Conservation (phyloP, 495 filamentous ascomycete genomes). For the Talaromyces stipitatus region DNA sequence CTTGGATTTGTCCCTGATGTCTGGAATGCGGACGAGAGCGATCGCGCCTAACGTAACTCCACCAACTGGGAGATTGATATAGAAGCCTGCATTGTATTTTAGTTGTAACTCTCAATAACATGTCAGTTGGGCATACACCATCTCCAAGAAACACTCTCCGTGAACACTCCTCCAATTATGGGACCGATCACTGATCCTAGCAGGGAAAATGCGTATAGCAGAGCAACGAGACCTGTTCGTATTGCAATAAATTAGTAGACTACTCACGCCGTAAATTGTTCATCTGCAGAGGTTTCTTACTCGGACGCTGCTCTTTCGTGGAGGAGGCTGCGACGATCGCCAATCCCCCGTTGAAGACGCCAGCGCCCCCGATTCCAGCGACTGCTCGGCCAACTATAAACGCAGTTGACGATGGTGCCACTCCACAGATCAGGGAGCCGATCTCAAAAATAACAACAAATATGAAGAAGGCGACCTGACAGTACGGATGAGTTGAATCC, state of each 20-base stretch:
- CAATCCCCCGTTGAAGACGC: conserved; percentile 19
- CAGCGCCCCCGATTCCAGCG: conserved; percentile 57
- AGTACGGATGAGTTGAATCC: not conserved
- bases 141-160: conserved; percentile 33
- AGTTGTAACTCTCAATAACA: not conserved
- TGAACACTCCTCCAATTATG: conserved; percentile 45
- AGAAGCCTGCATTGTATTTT: conserved; percentile 27
- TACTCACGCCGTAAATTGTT: not conserved
- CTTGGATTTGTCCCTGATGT: conserved; percentile 24
- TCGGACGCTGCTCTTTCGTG: not conserved
- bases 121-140: conserved; percentile 24
- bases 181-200: conserved; percentile 28
- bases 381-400: conserved; percentile 73
- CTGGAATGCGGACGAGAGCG: conserved; percentile 33
- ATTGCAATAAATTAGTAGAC: not conserved
- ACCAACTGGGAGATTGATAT: conserved; percentile 47
- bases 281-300: not conserved
- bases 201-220: conserved; percentile 5
- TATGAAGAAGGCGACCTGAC: conserved; percentile 50
- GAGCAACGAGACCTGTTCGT: conserved; percentile 1
- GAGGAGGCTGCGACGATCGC: conserved; percentile 11
- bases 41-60: conserved; percentile 19
- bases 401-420: conserved; percentile 56
- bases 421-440: conserved; percentile 63
- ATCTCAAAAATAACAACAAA: conserved; percentile 60